phyloP scores from a whole-genome alignment of 345 rosid genomes.

The Bruguiera parviflora region DNA sequence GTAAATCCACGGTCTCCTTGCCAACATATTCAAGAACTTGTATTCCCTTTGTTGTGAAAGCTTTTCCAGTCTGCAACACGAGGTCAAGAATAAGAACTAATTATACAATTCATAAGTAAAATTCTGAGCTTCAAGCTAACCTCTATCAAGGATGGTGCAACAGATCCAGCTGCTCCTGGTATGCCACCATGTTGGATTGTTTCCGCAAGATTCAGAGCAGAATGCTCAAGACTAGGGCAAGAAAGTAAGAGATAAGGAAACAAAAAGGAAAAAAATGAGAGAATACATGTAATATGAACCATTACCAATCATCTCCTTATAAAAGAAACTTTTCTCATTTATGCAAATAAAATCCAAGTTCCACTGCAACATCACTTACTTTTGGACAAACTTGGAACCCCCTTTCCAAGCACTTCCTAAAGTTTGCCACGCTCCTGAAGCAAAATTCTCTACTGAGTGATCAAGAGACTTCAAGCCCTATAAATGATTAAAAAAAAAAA shows the following conservation, averaged over 20 bases:
- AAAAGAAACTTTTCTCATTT: neutral
- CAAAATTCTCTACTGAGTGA: slow-evolving; percentile 81
- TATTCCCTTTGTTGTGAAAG: slow-evolving; percentile 90
- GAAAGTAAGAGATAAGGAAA: neutral
- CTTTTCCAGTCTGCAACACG: slow-evolving; percentile 73
- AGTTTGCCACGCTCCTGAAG: slow-evolving; percentile 97
- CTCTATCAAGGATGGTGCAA: slow-evolving; percentile 83
- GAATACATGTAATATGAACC: neutral
- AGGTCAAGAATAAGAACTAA: slow-evolving; percentile 17
- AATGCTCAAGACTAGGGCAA: slow-evolving; percentile 66
- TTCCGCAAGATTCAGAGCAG: slow-evolving; percentile 60
- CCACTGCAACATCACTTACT: slow-evolving; percentile 45
- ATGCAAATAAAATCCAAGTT: neutral
- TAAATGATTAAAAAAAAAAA: slow-evolving; percentile 9
- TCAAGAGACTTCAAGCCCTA: slow-evolving; percentile 92
- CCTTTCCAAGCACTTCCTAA: slow-evolving; percentile 83
- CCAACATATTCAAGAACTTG: slow-evolving; percentile 95
- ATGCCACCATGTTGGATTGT: slow-evolving; percentile 66
- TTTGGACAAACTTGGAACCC: slow-evolving; percentile 67
- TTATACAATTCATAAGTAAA: slow-evolving; percentile 11
- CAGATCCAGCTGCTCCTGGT: slow-evolving; percentile 58
- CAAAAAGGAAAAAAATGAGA: neutral
- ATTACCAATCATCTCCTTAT: neutral
- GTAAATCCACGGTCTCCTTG: slow-evolving; percentile 90
- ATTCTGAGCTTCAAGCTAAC: slow-evolving; percentile 32